Conservation (phyloP, 306 rosid genomes). For the Cucurbita moschata region DNA sequence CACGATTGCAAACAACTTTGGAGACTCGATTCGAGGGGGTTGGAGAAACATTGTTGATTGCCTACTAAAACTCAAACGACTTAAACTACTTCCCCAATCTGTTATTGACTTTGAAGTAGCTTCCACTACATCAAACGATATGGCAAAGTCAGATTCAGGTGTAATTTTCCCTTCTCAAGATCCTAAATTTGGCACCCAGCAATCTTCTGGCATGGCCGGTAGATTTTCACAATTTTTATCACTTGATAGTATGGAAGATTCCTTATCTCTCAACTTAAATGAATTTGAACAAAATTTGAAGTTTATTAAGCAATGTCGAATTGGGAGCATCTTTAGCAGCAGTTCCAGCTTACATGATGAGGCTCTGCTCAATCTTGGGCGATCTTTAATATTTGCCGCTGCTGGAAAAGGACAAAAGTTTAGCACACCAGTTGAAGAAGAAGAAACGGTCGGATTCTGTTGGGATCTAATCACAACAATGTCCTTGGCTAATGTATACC, state of each 20-base stretch:
- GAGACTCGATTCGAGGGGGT: slow-evolving; percentile 62
- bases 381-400: slow-evolving; percentile 60
- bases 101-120: slow-evolving; percentile 31
- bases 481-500: slow-evolving; percentile 34
- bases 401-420: slow-evolving; percentile 96
- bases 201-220: slow-evolving; percentile 24
- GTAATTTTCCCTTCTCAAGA: slow-evolving; percentile 23
- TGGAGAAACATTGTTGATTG: slow-evolving; percentile 91
- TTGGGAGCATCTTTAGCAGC: slow-evolving; percentile 48
- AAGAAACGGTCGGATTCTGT: slow-evolving; percentile 79
- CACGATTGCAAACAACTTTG: slow-evolving; percentile 57
- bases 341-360: slow-evolving; percentile 56
- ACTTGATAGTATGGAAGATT: slow-evolving; percentile 45
- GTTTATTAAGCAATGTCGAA: slow-evolving; percentile 60
- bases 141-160: slow-evolving; percentile 31
- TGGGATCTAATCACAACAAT: slow-evolving; percentile 73
- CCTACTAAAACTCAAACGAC: slow-evolving; percentile 70
- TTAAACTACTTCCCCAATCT: slow-evolving; percentile 60
- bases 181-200: slow-evolving; percentile 28
- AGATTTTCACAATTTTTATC: slow-evolving; percentile 43
- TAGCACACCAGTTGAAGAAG: slow-evolving; percentile 81
- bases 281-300: slow-evolving; percentile 79
- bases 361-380: slow-evolving; percentile 54
- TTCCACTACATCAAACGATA: slow-evolving; percentile 15
- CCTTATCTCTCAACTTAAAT: slow-evolving; percentile 38